Evolutionary conservation across 2,329 filamentous ascomycete genomes (phyloP).

Genomic region (Trichoderma lentiforme): DNA sequence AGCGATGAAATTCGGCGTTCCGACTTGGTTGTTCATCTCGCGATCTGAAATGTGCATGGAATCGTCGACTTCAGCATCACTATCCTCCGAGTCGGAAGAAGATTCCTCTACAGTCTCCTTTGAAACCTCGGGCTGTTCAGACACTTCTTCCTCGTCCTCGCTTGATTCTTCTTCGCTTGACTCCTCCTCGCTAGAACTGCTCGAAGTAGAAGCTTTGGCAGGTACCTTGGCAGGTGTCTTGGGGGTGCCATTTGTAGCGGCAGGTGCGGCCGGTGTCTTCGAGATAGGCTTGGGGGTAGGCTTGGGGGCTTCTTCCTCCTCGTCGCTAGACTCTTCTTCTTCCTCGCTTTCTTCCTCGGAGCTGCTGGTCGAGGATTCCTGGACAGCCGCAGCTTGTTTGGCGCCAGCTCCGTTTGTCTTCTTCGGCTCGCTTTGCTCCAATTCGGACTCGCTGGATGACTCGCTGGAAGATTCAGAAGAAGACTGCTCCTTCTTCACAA

Average conservation of each 20-base stretch:
- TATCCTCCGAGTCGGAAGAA: slow-evolving; percentile 30
- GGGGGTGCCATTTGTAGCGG: neutral
- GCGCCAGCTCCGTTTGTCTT: slow-evolving; percentile 28
- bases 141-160: slow-evolving; percentile 1
- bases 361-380: slow-evolving; percentile 18
- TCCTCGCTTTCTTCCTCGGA: slow-evolving; percentile 18
- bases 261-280: neutral
- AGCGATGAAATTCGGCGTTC: slow-evolving; percentile 44
- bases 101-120: slow-evolving; percentile 19
- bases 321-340: slow-evolving; percentile 17
- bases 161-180: slow-evolving; percentile 11
- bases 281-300: slow-evolving; percentile 16
- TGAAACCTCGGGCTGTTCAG: slow-evolving; percentile 19
- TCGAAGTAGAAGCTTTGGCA: neutral
- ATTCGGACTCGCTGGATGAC: slow-evolving; percentile 17
- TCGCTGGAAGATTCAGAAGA: slow-evolving; percentile 19
- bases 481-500: slow-evolving; percentile 9
- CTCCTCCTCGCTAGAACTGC: slow-evolving; percentile 18
- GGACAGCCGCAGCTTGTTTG: slow-evolving; percentile 23
- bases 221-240: neutral
- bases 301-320: slow-evolving; percentile 9
- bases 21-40: slow-evolving; percentile 32
- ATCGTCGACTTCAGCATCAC: slow-evolving; percentile 34
- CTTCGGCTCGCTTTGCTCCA: slow-evolving; percentile 13
- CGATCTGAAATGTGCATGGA: slow-evolving; percentile 40